Evolutionary conservation across 1,139 yeast genomes (phyloP).

Genomic region (Yamadazyma diospyri): DNA sequence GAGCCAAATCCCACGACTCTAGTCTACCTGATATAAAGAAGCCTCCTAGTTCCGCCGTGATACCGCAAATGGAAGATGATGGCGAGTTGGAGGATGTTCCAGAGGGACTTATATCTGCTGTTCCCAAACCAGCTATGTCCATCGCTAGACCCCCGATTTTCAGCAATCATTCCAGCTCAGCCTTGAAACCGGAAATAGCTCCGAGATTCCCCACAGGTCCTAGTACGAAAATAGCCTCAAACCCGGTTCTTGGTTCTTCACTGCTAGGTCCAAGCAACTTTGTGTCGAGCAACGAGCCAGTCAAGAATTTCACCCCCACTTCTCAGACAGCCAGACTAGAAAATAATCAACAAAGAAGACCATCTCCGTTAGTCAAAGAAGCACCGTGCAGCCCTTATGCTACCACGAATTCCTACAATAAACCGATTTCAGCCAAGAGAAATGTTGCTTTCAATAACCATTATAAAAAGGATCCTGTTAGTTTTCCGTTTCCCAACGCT

Average conservation of each 20-base stretch:
- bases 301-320: not conserved
- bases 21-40: slow-evolving; percentile 23
- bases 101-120: slow-evolving; percentile 28
- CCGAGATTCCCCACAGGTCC: slow-evolving; percentile 3
- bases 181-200: slow-evolving; percentile 6
- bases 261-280: too few species aligned
- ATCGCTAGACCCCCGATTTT: slow-evolving; percentile 8
- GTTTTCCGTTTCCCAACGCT: slow-evolving; percentile 39
- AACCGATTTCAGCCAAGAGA: slow-evolving; percentile 4
- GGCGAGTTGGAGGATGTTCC: slow-evolving; percentile 44
- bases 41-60: slow-evolving; percentile 15
- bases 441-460: slow-evolving; percentile 40
- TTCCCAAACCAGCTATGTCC: slow-evolving; percentile 23
- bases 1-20: slow-evolving; percentile 47
- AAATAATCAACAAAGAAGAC: slow-evolving; percentile 8
- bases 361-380: slow-evolving; percentile 14
- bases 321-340: not conserved
- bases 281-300: slow-evolving; percentile 1
- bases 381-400: slow-evolving; percentile 14
- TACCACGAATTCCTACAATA: slow-evolving; percentile 11
- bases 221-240: not conserved
- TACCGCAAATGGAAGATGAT: slow-evolving; percentile 16
- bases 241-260: too few species aligned
- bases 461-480: slow-evolving; percentile 41
- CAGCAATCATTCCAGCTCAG: slow-evolving; percentile 8